These are phyloP conservation scores for Ascochyta clinopodiicola DNA, from an alignment of 2,329 filamentous ascomycete species.

Conservation along the genomic window DNA sequence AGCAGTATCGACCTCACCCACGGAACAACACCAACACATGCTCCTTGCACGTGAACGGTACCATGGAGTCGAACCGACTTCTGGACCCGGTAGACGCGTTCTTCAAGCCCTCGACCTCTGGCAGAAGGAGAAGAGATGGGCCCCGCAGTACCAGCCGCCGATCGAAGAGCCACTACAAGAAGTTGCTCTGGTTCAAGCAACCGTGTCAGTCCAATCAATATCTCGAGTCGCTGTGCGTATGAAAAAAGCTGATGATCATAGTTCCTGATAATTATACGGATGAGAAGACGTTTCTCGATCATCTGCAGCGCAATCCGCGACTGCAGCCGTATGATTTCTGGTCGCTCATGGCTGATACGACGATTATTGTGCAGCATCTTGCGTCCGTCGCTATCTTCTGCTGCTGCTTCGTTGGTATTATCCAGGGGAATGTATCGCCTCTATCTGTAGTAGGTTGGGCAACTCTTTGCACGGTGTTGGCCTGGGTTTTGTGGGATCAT, in stretches of 20 bases:
- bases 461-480: constrained; percentile 80
- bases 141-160: constrained; percentile 70
- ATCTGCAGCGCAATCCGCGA: constrained; percentile 91
- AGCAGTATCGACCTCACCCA: background rate
- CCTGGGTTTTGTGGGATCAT: constrained; percentile 90
- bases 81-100: constrained; percentile 22
- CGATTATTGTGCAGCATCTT: constrained; percentile 95
- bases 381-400: constrained; percentile 94
- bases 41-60: background rate
- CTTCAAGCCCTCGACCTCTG: constrained; percentile 10
- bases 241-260: constrained; percentile 44
- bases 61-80: constrained; percentile 22
- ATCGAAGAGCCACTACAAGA: constrained; percentile 84
- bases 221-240: background rate
- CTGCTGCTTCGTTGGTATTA: constrained; percentile 91
- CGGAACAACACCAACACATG: background rate
- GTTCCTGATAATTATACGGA: constrained; percentile 99
- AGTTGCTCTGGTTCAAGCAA: constrained; percentile 97
- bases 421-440: constrained; percentile 84
- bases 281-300: constrained; percentile 93
- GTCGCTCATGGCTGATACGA: constrained; percentile 92
- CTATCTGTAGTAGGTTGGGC: constrained; percentile 88
- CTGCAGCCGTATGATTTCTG: constrained; percentile 97
- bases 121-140: constrained; percentile 57
- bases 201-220: constrained; percentile 67